Conservation (phyloP, 257 asterid species). For the Eustoma russellianum region DNA sequence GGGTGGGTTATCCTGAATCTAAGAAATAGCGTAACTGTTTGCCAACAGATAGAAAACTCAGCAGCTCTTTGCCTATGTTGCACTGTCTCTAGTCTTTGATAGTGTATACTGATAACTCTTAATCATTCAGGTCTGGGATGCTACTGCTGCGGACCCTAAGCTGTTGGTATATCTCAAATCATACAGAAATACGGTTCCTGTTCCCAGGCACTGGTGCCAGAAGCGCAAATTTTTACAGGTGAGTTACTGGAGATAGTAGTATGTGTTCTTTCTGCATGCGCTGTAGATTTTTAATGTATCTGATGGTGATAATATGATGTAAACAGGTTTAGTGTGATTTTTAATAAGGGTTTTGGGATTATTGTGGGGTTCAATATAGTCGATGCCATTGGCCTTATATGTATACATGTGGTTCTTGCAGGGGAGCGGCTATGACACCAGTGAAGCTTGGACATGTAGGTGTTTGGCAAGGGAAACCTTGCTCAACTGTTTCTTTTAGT, state of each 20-base stretch:
- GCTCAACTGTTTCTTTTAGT: constrained; percentile 33
- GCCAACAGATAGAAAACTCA: too few species aligned
- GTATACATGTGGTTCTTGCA: constrained; percentile 92
- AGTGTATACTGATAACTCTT: constrained; percentile 7
- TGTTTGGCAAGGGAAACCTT: constrained; percentile 86
- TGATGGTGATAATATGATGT: constrained; percentile 1
- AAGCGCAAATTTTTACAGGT: constrained; percentile 96
- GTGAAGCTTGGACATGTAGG: constrained; percentile 98
- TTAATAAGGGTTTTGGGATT: constrained; percentile 34
- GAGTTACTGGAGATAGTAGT: constrained; percentile 11
- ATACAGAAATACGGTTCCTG: constrained; percentile 87
- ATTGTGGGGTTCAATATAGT: constrained; percentile 55
- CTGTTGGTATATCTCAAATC: constrained; percentile 89
- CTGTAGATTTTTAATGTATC: not conserved
- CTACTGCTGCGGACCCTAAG: constrained; percentile 88
- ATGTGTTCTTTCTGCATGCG: constrained; percentile 6
- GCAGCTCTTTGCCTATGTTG: not conserved
- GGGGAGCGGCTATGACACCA: constrained; percentile 83
- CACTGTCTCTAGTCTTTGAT: constrained; percentile 1
- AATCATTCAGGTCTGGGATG: constrained; percentile 84
- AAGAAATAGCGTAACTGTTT: too few species aligned
- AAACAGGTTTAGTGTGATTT: constrained; percentile 19
- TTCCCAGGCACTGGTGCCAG: constrained; percentile 99
- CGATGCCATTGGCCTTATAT: constrained; percentile 86
- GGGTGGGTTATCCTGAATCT: too few species aligned